phyloP scores from a whole-genome alignment of 2,329 filamentous ascomycete species.

The Hypoxylon sp. region DNA sequence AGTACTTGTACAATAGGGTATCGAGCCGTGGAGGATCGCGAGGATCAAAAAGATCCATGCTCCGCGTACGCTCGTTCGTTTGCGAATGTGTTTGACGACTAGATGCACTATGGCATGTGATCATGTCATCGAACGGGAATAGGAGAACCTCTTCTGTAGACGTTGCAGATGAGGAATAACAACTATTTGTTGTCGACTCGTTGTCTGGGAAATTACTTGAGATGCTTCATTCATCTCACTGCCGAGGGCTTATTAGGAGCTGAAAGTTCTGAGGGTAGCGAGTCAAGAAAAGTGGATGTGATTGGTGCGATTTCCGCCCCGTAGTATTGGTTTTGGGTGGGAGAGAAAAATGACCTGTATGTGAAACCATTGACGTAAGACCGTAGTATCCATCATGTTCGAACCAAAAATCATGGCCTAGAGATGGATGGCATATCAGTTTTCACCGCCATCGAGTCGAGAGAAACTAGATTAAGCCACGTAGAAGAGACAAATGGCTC shows the following conservation, averaged over 20 bases:
- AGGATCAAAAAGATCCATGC: conserved; percentile 6
- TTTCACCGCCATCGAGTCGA: neutral
- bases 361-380: conserved; percentile 12
- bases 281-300: conserved; percentile 5
- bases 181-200: neutral
- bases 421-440: neutral
- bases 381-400: conserved; percentile 7
- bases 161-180: neutral
- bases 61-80: conserved; percentile 1
- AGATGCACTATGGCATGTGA: conserved; percentile 36
- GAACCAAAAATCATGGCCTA: neutral
- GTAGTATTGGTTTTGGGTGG: conserved; percentile 3
- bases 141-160: conserved; percentile 1
- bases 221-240: neutral
- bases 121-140: conserved; percentile 8
- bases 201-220: neutral
- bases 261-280: neutral
- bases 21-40: conserved; percentile 5
- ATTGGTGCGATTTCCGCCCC: neutral
- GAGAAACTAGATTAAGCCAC: conserved; percentile 1
- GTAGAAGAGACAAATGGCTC: neutral
- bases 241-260: neutral
- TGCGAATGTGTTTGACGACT: conserved; percentile 3
- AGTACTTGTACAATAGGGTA: conserved; percentile 27
- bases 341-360: conserved; percentile 15